Conservation (phyloP, 768 basidiomycete genomes). For the Lactifluus volemus region DNA sequence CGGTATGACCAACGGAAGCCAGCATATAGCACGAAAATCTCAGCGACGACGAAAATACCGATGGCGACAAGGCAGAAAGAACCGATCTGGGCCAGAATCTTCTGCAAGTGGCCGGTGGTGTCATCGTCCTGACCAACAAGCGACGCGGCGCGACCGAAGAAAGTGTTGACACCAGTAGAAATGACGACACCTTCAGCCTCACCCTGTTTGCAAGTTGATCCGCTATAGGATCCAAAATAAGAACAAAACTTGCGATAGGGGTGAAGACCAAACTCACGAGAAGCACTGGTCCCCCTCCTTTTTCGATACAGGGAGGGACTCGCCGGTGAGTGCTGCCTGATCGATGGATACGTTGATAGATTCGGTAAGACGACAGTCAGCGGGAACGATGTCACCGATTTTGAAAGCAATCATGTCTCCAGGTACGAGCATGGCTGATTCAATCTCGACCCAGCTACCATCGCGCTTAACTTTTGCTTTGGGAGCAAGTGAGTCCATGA, state of each 20-base stretch:
- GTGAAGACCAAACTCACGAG: slow-evolving; percentile 57
- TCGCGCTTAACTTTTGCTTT: slow-evolving; percentile 91
- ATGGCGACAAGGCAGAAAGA: slow-evolving; percentile 96
- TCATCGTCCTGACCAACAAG: slow-evolving; percentile 98
- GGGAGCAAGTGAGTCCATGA: slow-evolving; percentile 98
- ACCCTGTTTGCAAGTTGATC: slow-evolving; percentile 98
- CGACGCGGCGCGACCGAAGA: slow-evolving; percentile 98
- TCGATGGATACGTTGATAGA: slow-evolving; percentile 97
- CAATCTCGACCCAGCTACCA: slow-evolving; percentile 82
- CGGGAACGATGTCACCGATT: slow-evolving; percentile 97
- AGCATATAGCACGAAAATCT: slow-evolving; percentile 90
- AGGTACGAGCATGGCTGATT: slow-evolving; percentile 82
- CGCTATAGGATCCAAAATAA: slow-evolving; percentile 36
- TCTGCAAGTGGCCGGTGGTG: slow-evolving; percentile 96
- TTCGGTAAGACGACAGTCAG: slow-evolving; percentile 94
- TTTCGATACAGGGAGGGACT: slow-evolving; percentile 90
- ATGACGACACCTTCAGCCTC: slow-evolving; percentile 99
- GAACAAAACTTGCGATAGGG: slow-evolving; percentile 2
- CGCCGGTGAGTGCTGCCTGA: slow-evolving; percentile 96
- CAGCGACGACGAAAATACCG: slow-evolving; percentile 90
- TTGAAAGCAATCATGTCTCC: slow-evolving; percentile 98
- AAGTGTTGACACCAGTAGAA: slow-evolving; percentile 95
- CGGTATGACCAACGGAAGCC: slow-evolving; percentile 88
- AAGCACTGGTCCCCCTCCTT: slow-evolving; percentile 95
- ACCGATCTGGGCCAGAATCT: slow-evolving; percentile 96